Conservation (phyloP, 768 basidiomycete species). For the Phlebiopsis gigantea region DNA sequence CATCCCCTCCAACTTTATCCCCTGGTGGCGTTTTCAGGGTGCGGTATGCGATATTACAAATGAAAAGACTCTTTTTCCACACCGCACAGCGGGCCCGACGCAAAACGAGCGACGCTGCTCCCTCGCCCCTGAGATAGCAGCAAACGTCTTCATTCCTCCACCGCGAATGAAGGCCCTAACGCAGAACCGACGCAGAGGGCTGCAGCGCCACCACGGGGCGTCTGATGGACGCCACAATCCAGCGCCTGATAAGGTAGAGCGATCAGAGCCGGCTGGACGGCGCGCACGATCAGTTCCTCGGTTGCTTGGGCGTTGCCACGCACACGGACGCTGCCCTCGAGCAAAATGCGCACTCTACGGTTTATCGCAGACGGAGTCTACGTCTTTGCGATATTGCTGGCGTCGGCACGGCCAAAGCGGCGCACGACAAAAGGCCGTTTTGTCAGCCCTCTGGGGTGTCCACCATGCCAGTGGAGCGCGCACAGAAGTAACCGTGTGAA, state of each 20-base stretch:
- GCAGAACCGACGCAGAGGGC: background rate
- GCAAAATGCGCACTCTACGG: background rate
- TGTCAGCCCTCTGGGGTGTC: background rate
- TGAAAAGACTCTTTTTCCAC: too few relatives aligned
- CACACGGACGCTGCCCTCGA: background rate
- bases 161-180: background rate
- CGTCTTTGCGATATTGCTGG: background rate
- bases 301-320: background rate
- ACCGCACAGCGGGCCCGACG: too few relatives aligned
- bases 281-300: background rate
- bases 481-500: background rate
- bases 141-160: background rate
- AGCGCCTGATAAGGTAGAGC: slow-evolving; percentile 6
- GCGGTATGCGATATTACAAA: too few relatives aligned
- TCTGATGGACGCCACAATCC: slow-evolving; percentile 4
- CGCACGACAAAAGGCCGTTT: background rate
- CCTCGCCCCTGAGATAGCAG: background rate
- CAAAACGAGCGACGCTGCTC: too few relatives aligned
- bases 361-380: background rate
- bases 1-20: background rate
- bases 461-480: background rate
- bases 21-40: slow-evolving; percentile 5
- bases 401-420: background rate
- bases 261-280: background rate
- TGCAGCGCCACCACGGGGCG: slow-evolving; percentile 5